phyloP scores from a whole-genome alignment of 2,329 filamentous ascomycete species.

The Gnomoniopsis smithogilvyi region DNA sequence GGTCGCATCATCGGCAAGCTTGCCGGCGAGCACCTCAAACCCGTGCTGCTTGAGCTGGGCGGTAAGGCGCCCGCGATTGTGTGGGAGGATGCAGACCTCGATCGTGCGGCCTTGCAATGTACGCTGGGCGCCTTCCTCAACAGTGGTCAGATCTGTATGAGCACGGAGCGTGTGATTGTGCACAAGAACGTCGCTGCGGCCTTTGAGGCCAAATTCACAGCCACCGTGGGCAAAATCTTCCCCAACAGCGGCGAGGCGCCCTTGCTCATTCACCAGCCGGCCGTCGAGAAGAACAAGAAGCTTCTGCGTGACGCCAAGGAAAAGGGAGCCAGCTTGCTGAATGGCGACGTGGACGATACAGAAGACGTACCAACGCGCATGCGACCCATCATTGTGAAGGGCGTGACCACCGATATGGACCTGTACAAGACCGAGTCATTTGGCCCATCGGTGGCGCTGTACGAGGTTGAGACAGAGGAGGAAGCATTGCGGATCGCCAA shows the following conservation, averaged over 20 bases:
- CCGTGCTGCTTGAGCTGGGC: slow-evolving; percentile 75
- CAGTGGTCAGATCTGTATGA: slow-evolving; percentile 82
- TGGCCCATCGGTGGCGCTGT: slow-evolving; percentile 68
- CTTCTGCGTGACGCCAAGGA: slow-evolving; percentile 65
- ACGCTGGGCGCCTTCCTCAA: slow-evolving; percentile 70
- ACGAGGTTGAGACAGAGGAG: slow-evolving; percentile 64
- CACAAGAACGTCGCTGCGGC: slow-evolving; percentile 43
- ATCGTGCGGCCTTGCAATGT: slow-evolving; percentile 66
- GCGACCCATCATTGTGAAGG: slow-evolving; percentile 58
- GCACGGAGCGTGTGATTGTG: slow-evolving; percentile 69
- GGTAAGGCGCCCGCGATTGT: slow-evolving; percentile 80
- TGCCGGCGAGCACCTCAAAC: slow-evolving; percentile 74
- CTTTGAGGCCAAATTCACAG: slow-evolving; percentile 44
- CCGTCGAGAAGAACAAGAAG: slow-evolving; percentile 61
- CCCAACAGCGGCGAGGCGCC: slow-evolving; percentile 60
- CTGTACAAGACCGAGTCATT: slow-evolving; percentile 75
- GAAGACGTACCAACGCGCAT: slow-evolving; percentile 35
- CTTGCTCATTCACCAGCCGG: slow-evolving; percentile 66
- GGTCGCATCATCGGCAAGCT: slow-evolving; percentile 69
- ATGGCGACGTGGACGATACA: slow-evolving; percentile 33
- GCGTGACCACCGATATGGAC: slow-evolving; percentile 67
- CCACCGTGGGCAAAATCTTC: slow-evolving; percentile 39
- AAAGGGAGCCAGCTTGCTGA: slow-evolving; percentile 59
- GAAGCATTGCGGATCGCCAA: slow-evolving; percentile 74
- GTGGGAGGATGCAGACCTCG: slow-evolving; percentile 74